Evolutionary conservation across 768 basidiomycete species (phyloP).

Genomic region (Mycena capillaripes): DNA sequence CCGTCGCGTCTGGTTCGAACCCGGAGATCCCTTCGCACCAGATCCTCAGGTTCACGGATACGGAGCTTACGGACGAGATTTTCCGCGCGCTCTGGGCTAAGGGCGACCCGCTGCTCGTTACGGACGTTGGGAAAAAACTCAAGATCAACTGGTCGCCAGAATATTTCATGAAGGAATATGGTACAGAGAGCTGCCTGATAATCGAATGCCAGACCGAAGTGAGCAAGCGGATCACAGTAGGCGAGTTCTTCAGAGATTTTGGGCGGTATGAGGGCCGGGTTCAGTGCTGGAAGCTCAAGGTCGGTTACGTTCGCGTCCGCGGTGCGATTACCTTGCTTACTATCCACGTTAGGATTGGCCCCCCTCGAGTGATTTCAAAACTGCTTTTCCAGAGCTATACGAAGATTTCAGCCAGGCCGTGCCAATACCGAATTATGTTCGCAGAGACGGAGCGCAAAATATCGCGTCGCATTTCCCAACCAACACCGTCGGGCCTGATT

Average conservation of each 20-base stretch:
- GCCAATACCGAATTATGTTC: constrained; percentile 91
- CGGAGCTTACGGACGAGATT: constrained; percentile 66
- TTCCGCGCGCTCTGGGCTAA: constrained; percentile 81
- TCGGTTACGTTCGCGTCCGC: constrained; percentile 38
- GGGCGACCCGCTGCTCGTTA: constrained; percentile 87
- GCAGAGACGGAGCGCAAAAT: constrained; percentile 90
- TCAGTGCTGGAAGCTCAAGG: constrained; percentile 85
- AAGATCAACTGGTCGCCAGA: constrained; percentile 85
- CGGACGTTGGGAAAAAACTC: constrained; percentile 72
- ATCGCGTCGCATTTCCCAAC: constrained; percentile 91
- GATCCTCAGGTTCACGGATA: constrained; percentile 61
- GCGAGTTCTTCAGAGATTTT: constrained; percentile 85
- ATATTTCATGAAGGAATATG: constrained; percentile 81
- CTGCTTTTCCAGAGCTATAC: constrained; percentile 86
- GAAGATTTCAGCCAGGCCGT: constrained; percentile 88
- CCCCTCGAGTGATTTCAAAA: constrained; percentile 86
- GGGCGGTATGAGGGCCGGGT: constrained; percentile 72
- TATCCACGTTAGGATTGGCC: constrained; percentile 87
- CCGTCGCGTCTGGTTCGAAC: constrained; percentile 4
- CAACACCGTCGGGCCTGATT: constrained; percentile 84
- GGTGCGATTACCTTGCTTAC: neutral
- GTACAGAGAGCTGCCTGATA: constrained; percentile 74
- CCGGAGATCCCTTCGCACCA: constrained; percentile 58
- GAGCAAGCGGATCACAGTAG: constrained; percentile 74
- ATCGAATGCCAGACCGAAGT: constrained; percentile 86